These are phyloP conservation scores for Metarhizium album DNA, from an alignment of 2,329 filamentous ascomycete species.

Conservation along the genomic window DNA sequence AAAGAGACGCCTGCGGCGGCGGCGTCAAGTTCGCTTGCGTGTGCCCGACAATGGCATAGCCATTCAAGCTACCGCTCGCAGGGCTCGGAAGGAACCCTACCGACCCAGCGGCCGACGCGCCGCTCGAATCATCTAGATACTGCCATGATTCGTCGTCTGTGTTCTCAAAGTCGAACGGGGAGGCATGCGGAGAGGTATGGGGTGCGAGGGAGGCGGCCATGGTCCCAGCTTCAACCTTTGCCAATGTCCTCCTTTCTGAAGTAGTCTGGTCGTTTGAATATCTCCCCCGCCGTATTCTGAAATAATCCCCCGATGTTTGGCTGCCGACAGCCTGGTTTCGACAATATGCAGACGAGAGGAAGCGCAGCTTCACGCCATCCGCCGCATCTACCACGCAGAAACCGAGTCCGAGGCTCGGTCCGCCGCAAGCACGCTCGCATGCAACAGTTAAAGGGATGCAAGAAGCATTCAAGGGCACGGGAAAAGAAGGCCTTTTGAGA, in stretches of 20 bases:
- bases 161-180: conserved; percentile 29
- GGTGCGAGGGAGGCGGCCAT: conserved; percentile 31
- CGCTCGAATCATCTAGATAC: conserved; percentile 26
- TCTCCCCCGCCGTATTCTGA: too few species aligned
- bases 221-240: background rate
- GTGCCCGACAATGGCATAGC: conserved; percentile 35
- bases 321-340: too few species aligned
- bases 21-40: conserved; percentile 11
- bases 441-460: background rate
- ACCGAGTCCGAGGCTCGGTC: background rate
- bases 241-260: too few species aligned
- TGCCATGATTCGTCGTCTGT: conserved; percentile 35
- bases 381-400: too few species aligned
- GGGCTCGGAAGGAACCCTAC: conserved; percentile 39
- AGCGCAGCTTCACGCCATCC: background rate
- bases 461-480: background rate
- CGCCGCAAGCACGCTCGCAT: background rate
- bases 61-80: conserved; percentile 38
- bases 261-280: too few species aligned
- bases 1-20: conserved; percentile 24
- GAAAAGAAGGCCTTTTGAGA: background rate
- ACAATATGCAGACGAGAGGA: background rate
- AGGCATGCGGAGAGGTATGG: conserved; percentile 26
- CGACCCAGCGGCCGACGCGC: conserved; percentile 25
- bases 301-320: too few species aligned